Evolutionary conservation across 1,284 basidiomycete genomes (phyloP).

Genomic region (Ceratobasidium sp.): DNA sequence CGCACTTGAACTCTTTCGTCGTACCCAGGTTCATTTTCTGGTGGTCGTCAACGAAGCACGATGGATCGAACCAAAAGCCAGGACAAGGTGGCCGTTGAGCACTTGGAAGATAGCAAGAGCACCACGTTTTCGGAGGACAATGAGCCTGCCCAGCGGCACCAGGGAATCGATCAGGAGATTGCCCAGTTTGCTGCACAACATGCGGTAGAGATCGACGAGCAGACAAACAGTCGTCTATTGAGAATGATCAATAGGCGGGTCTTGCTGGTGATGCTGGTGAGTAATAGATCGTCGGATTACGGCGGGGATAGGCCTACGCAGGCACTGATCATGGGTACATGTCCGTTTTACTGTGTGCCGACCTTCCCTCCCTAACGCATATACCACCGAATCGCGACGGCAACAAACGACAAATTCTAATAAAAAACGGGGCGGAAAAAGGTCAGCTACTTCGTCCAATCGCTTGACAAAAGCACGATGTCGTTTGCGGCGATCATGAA

Average conservation of each 20-base stretch:
- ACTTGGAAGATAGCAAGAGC: constrained; percentile 39
- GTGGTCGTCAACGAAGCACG: neutral
- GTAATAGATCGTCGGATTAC: neutral
- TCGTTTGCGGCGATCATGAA: constrained; percentile 43
- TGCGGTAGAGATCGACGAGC: constrained; percentile 33
- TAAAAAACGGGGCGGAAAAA: neutral
- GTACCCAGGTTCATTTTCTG: neutral
- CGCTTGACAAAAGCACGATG: constrained; percentile 35
- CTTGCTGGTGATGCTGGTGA: constrained; percentile 34
- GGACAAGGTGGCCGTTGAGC: constrained; percentile 30
- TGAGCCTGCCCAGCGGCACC: constrained; percentile 26
- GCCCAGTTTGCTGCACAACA: constrained; percentile 37
- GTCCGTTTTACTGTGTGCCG: too few species aligned
- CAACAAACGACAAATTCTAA: too few species aligned
- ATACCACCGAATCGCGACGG: too few species aligned
- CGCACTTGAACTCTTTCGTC: constrained; percentile 27
- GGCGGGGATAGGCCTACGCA: neutral
- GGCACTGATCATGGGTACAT: neutral
- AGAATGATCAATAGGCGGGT: constrained; percentile 38
- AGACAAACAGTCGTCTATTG: constrained; percentile 28
- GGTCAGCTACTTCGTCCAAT: constrained; percentile 40
- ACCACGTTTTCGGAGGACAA: constrained; percentile 39
- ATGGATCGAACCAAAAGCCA: constrained; percentile 35
- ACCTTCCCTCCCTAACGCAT: too few species aligned
- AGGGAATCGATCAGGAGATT: constrained; percentile 43